These are phyloP conservation scores for Phylloporus sp. DNA, from an alignment of 768 basidiomycete species.

Conservation along the genomic window DNA sequence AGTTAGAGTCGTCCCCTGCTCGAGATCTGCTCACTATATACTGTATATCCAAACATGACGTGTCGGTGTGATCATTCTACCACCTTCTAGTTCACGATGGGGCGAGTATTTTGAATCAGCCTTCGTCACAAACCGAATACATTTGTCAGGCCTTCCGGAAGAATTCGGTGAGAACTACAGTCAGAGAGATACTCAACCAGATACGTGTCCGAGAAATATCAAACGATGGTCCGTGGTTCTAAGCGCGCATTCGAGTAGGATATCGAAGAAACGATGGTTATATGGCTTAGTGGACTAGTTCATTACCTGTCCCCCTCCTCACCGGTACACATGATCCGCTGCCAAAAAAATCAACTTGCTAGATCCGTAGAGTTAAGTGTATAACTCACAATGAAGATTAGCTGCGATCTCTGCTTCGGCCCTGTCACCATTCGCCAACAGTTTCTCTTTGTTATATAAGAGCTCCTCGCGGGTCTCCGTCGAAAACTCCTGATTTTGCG, in stretches of 20 bases:
- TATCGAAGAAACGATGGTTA: constrained; percentile 20
- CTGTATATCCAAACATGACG: background rate
- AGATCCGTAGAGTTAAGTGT: constrained; percentile 10
- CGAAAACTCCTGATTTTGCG: constrained; percentile 96
- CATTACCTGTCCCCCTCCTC: constrained; percentile 22
- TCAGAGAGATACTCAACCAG: background rate
- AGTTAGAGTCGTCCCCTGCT: background rate
- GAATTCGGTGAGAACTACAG: background rate
- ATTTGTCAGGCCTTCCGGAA: background rate
- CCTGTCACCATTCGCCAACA: constrained; percentile 91
- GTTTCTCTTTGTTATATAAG: constrained; percentile 98
- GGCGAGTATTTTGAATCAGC: background rate
- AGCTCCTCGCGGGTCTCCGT: constrained; percentile 98
- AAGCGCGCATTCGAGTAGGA: constrained; percentile 4
- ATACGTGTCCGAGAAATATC: background rate
- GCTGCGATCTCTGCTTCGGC: constrained; percentile 98
- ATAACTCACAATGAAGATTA: constrained; percentile 67
- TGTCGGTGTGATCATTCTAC: background rate
- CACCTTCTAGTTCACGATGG: too few species aligned
- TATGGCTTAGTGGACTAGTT: constrained; percentile 15
- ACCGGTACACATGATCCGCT: constrained; percentile 90
- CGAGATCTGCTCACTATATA: background rate
- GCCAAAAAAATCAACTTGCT: constrained; percentile 20
- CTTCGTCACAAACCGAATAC: background rate
- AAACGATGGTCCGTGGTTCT: constrained; percentile 1